Percentiles rank a stretch among this genome's conserved stretches.
These are phyloP conservation scores for Phoma sp. DNA, from an alignment of 2,329 filamentous ascomycete species.

Conservation along the genomic window DNA sequence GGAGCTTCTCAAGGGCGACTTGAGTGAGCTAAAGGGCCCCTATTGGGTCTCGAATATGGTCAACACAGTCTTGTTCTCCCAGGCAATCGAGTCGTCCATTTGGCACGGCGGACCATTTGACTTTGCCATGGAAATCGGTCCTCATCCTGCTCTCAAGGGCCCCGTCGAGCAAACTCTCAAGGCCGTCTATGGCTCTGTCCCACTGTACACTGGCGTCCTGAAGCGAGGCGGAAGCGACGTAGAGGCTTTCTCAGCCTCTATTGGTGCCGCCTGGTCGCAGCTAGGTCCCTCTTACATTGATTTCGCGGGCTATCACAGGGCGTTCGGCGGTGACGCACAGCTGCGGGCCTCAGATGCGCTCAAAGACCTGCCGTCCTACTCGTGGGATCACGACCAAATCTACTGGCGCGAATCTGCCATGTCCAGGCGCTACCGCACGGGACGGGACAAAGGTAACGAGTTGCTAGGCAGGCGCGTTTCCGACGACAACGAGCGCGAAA, in stretches of 20 bases:
- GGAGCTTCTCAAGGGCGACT: too few relatives aligned
- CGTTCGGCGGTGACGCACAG: too few relatives aligned
- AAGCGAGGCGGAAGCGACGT: background rate
- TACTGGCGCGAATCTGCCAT: slow-evolving; percentile 27
- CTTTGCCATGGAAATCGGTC: slow-evolving; percentile 58
- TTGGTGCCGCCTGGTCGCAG: background rate
- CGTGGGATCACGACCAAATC: slow-evolving; percentile 16
- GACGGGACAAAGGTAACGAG: too few relatives aligned
- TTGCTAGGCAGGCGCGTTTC: slow-evolving; percentile 14
- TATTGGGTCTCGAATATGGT: too few relatives aligned
- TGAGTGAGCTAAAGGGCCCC: too few relatives aligned
- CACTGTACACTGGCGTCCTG: background rate
- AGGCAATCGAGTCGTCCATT: too few relatives aligned
- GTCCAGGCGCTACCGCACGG: too few relatives aligned
- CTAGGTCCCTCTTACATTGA: background rate
- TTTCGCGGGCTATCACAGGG: background rate
- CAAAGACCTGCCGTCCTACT: slow-evolving; percentile 29
- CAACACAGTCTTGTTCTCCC: too few relatives aligned
- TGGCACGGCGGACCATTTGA: too few relatives aligned
- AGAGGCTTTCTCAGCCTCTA: background rate
- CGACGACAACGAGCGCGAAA: slow-evolving; percentile 3
- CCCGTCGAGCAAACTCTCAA: background rate
- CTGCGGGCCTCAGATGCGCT: too few relatives aligned
- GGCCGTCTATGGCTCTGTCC: background rate
- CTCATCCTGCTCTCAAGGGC: slow-evolving; percentile 53